Evolutionary conservation across 257 asterid species (phyloP).

Genomic region (Plectranthus barbatus): DNA sequence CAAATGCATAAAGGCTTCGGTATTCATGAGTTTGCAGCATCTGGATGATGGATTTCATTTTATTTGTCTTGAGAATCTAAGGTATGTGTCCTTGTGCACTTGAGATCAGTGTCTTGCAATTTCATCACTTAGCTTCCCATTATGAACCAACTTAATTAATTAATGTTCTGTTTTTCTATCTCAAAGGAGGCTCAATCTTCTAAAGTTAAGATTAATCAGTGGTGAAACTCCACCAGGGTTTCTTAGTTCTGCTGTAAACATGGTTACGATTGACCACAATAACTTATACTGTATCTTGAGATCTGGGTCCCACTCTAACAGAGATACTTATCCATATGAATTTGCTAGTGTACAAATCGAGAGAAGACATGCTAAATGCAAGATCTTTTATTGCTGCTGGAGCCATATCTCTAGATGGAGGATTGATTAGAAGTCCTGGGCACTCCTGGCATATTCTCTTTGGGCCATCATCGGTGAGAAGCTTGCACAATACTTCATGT

Average conservation of each 20-base stretch:
- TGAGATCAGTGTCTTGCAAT: conserved; percentile 9
- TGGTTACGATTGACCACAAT: conserved; percentile 50
- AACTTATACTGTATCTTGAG: conserved; percentile 30
- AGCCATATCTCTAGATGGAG: conserved; percentile 92
- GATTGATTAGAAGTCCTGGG: conserved; percentile 46
- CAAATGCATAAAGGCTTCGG: conserved; percentile 36
- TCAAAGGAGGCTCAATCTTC: conserved; percentile 60
- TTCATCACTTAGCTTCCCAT: conserved; percentile 4
- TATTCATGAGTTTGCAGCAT: conserved; percentile 51
- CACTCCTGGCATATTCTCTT: conserved; percentile 34
- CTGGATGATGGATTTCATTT: conserved; percentile 43
- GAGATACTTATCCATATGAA: conserved; percentile 72
- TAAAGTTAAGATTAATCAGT: conserved; percentile 47
- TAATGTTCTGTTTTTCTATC: conserved; percentile 11
- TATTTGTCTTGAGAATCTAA: conserved; percentile 60
- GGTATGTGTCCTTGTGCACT: conserved; percentile 29
- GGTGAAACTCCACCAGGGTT: conserved; percentile 72
- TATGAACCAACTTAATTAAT: background rate
- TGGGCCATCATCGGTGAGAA: conserved; percentile 51
- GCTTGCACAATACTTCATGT: background rate
- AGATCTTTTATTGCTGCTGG: conserved; percentile 37
- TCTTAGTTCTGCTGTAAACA: conserved; percentile 90
- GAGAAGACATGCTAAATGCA: conserved; percentile 72
- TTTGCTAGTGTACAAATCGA: conserved; percentile 74
- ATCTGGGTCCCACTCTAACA: conserved; percentile 52